A percentile compares a stretch with the other conserved stretches of the same genome.
Conservation (phyloP, 192 early-diverging fungal species). For the Gonapodya prolifera region DNA sequence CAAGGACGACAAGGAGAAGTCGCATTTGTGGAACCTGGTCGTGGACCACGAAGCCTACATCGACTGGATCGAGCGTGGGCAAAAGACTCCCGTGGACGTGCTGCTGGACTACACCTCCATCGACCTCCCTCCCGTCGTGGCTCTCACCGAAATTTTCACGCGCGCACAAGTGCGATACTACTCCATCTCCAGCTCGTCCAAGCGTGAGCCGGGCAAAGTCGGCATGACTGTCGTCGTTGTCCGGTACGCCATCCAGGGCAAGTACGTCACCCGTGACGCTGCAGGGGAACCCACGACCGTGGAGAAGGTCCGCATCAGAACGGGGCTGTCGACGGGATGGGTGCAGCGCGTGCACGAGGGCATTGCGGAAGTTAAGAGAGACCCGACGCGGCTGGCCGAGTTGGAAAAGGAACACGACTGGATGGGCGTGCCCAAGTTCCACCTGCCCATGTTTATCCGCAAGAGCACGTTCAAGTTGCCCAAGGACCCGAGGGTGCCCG, state of each 20-base stretch:
- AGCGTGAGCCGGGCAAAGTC: slow-evolving; percentile 58
- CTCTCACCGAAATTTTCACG: slow-evolving; percentile 65
- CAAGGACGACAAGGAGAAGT: slow-evolving; percentile 20
- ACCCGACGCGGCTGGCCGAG: neutral
- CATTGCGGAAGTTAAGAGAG: neutral
- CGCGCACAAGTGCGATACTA: slow-evolving; percentile 85
- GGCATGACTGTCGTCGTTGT: slow-evolving; percentile 82
- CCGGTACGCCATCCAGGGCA: slow-evolving; percentile 40
- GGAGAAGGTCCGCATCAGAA: neutral
- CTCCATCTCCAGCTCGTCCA: slow-evolving; percentile 88
- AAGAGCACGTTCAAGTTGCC: slow-evolving; percentile 84
- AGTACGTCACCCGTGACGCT: neutral
- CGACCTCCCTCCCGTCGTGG: slow-evolving; percentile 58
- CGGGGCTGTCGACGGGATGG: neutral
- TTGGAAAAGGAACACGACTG: neutral
- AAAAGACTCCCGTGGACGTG: slow-evolving; percentile 61
- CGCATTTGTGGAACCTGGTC: slow-evolving; percentile 18
- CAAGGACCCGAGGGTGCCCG: slow-evolving; percentile 55
- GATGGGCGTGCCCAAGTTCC: slow-evolving; percentile 15
- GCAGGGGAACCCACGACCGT: neutral
- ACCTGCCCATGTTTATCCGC: slow-evolving; percentile 79
- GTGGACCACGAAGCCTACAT: slow-evolving; percentile 29
- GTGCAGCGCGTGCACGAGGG: slow-evolving; percentile 1
- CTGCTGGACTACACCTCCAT: slow-evolving; percentile 50
- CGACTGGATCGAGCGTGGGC: slow-evolving; percentile 20